Evolutionary conservation across 306 rosid genomes (phyloP).

Genomic region (Prunus kanzakura): DNA sequence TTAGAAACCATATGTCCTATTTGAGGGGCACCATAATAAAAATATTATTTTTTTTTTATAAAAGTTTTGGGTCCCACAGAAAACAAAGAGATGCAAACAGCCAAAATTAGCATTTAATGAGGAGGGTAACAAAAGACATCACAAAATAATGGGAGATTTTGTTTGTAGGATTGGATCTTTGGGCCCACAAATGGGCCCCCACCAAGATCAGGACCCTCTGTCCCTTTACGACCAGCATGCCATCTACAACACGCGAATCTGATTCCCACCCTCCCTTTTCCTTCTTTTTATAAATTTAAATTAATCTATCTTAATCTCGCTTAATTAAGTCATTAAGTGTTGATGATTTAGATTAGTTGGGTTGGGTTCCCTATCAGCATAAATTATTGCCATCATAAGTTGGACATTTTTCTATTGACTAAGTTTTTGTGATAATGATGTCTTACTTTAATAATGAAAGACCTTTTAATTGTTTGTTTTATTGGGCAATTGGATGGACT

Average conservation of each 20-base stretch:
- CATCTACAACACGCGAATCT: conserved; percentile 71
- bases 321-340: background rate
- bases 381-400: conserved; percentile 16
- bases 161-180: conserved; percentile 40
- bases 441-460: background rate
- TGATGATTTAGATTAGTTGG: background rate
- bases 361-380: conserved; percentile 18
- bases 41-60: background rate
- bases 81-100: conserved; percentile 29
- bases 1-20: conserved; percentile 21
- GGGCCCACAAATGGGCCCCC: conserved; percentile 33
- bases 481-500: conserved; percentile 22
- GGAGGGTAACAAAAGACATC: conserved; percentile 43
- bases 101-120: conserved; percentile 51
- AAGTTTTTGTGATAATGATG: conserved; percentile 18
- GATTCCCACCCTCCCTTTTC: conserved; percentile 38
- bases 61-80: conserved; percentile 23
- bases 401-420: conserved; percentile 14
- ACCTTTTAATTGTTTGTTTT: background rate
- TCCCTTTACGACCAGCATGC: conserved; percentile 79
- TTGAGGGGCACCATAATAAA: conserved; percentile 14
- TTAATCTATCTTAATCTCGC: background rate
- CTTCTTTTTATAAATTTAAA: background rate
- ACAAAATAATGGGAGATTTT: conserved; percentile 48
- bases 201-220: conserved; percentile 57